Percentiles rank a stretch among this genome's conserved stretches.
Conservation (phyloP, 1,139 yeast species). For the Ogataea hybrid region DNA sequence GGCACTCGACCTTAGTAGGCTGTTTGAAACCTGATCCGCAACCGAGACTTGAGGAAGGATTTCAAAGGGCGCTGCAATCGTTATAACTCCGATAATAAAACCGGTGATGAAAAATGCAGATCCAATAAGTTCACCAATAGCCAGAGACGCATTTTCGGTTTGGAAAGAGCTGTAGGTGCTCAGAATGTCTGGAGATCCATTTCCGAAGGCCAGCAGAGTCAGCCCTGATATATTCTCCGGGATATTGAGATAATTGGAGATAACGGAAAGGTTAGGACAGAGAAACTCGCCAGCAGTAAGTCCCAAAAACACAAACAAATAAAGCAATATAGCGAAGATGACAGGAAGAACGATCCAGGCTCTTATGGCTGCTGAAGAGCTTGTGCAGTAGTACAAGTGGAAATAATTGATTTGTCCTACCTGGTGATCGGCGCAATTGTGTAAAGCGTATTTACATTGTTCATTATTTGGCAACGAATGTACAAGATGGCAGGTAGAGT, state of each 20-base stretch:
- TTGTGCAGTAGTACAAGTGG: slow-evolving; percentile 40
- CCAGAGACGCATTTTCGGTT: slow-evolving; percentile 46
- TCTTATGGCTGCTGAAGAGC: slow-evolving; percentile 17
- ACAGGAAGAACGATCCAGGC: slow-evolving; percentile 26
- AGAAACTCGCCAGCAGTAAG: slow-evolving; percentile 53
- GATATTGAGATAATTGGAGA: slow-evolving; percentile 45
- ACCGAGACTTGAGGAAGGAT: slow-evolving; percentile 27
- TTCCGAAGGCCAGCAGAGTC: slow-evolving; percentile 58
- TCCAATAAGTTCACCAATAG: slow-evolving; percentile 56
- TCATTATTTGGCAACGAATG: slow-evolving; percentile 32
- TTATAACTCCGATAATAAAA: slow-evolving; percentile 51
- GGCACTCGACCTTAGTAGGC: slow-evolving; percentile 21
- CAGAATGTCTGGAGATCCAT: slow-evolving; percentile 58
- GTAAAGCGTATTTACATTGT: slow-evolving; percentile 44
- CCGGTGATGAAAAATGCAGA: slow-evolving; percentile 55
- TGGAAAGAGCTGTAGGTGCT: slow-evolving; percentile 53
- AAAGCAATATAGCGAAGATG: slow-evolving; percentile 27
- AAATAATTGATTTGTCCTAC: slow-evolving; percentile 45
- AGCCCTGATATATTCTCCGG: slow-evolving; percentile 59
- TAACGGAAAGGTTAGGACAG: slow-evolving; percentile 53
- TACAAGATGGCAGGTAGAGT: slow-evolving; percentile 30
- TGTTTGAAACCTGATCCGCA: slow-evolving; percentile 5
- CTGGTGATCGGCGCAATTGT: slow-evolving; percentile 40
- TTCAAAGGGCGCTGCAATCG: slow-evolving; percentile 48
- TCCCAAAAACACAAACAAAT: slow-evolving; percentile 47